Conservation (phyloP, 768 basidiomycete species). For the Tulasnella sp. region DNA sequence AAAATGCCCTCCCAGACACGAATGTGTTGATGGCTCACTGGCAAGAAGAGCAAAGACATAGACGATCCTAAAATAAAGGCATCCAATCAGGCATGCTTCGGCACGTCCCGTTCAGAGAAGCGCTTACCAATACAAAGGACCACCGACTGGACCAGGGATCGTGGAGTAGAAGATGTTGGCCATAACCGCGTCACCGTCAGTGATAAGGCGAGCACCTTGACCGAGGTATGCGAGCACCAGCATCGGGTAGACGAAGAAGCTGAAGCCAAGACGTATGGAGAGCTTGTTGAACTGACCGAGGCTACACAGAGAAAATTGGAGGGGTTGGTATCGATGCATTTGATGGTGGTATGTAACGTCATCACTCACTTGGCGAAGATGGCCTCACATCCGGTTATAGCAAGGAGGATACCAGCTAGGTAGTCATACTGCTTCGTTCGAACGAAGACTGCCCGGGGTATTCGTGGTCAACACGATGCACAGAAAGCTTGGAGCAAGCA, state of each 20-base stretch:
- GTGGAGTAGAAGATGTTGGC: constrained; percentile 63
- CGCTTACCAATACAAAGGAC: constrained; percentile 61
- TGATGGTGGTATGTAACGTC: neutral
- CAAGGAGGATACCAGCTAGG: constrained; percentile 65
- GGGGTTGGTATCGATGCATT: constrained; percentile 2
- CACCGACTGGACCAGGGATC: constrained; percentile 61
- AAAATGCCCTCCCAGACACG: neutral
- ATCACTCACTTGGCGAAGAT: constrained; percentile 63
- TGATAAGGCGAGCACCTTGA: constrained; percentile 66
- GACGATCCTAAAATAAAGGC: constrained; percentile 51
- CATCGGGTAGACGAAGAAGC: constrained; percentile 58
- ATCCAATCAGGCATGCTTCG: neutral
- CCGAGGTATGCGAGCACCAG: constrained; percentile 70
- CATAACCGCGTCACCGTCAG: constrained; percentile 55
- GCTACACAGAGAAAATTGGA: constrained; percentile 42
- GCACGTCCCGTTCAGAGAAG: neutral
- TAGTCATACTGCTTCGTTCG: constrained; percentile 64
- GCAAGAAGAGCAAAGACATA: constrained; percentile 68
- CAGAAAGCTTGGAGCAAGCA: neutral
- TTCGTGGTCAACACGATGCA: neutral
- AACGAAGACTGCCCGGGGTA: constrained; percentile 56
- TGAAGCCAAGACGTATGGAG: constrained; percentile 65
- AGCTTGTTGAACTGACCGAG: constrained; percentile 68
- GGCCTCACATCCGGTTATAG: constrained; percentile 71
- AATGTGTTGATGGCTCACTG: constrained; percentile 48